phyloP scores from a whole-genome alignment of 805 yeast genomes.

The Millerago galiae region DNA sequence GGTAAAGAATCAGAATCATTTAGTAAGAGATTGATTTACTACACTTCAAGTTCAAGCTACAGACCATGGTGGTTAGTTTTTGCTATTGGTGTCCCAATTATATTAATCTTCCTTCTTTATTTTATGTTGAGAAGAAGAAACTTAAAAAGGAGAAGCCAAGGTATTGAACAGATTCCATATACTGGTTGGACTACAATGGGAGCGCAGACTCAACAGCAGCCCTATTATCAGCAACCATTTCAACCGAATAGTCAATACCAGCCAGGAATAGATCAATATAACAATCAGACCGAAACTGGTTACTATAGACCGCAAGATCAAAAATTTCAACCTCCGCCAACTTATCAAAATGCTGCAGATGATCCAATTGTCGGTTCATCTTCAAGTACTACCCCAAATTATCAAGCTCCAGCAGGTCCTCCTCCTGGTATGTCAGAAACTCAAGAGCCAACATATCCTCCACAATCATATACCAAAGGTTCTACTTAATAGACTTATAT shows the following conservation, averaged over 20 bases:
- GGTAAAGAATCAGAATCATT: neutral
- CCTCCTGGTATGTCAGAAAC: slow-evolving; percentile 5
- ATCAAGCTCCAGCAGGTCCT: slow-evolving; percentile 13
- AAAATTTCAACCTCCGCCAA: slow-evolving; percentile 1
- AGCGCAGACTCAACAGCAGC: slow-evolving; percentile 2
- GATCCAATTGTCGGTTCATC: slow-evolving; percentile 3
- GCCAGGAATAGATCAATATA: neutral
- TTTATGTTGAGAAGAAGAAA: slow-evolving; percentile 13
- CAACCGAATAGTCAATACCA: neutral
- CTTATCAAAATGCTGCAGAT: slow-evolving; percentile 8
- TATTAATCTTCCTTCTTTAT: slow-evolving; percentile 1
- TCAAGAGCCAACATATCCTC: neutral
- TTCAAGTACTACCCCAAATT: neutral
- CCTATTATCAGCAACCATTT: slow-evolving; percentile 6
- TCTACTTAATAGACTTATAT: neutral
- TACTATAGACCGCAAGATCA: slow-evolving; percentile 5
- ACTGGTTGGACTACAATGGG: slow-evolving; percentile 18
- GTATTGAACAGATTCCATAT: slow-evolving; percentile 14
- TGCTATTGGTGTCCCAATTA: slow-evolving; percentile 11
- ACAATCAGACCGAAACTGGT: neutral
- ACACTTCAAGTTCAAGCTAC: neutral
- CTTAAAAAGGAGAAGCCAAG: slow-evolving; percentile 13
- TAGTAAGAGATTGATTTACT: neutral
- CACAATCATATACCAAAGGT: neutral
- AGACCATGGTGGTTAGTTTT: slow-evolving; percentile 19